A percentile compares a stretch with the other conserved stretches of the same genome.
These are phyloP conservation scores for Harrya chromipes DNA, from an alignment of 768 basidiomycete species.

Conservation along the genomic window DNA sequence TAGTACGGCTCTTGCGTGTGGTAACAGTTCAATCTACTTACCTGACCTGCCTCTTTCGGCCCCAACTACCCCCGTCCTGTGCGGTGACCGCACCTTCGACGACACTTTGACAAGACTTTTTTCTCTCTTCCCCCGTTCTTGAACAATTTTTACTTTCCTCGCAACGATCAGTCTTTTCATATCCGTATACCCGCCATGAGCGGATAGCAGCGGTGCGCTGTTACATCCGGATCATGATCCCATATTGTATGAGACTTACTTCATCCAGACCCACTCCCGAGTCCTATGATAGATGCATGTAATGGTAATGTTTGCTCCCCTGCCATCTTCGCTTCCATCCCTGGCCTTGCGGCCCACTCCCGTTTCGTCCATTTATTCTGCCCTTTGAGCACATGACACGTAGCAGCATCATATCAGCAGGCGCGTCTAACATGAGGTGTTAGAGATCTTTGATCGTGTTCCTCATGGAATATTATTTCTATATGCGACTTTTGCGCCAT, in stretches of 20 bases:
- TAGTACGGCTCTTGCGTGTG: conserved; percentile 18
- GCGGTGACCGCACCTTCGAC: conserved; percentile 4
- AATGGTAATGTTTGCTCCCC: conserved; percentile 15
- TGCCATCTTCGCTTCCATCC: conserved; percentile 24
- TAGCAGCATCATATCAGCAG: conserved; percentile 26
- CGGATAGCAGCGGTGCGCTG: conserved; percentile 25
- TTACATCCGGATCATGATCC: conserved; percentile 29
- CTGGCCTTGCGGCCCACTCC: conserved; percentile 24
- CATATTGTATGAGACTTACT: conserved; percentile 8
- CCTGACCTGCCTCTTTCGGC: conserved; percentile 16
- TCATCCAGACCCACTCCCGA: conserved; percentile 11
- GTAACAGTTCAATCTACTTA: conserved; percentile 8
- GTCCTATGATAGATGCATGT: conserved; percentile 11
- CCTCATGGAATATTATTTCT: conserved; percentile 22
- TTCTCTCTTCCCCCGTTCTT: conserved; percentile 3
- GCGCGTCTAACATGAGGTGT: conserved; percentile 33
- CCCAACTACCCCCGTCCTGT: neutral
- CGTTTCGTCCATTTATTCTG: conserved; percentile 19
- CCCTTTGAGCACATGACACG: conserved; percentile 28
- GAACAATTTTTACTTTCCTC: conserved; percentile 21
- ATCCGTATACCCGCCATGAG: conserved; percentile 32
- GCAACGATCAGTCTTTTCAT: conserved; percentile 26
- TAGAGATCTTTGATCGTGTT: conserved; percentile 27
- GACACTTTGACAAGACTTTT: neutral
- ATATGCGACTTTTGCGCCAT: conserved; percentile 20